Percentiles rank a stretch among this genome's conserved stretches.
Conservation (phyloP, 2,329 filamentous ascomycete species). For the Botryotinia globosa region DNA sequence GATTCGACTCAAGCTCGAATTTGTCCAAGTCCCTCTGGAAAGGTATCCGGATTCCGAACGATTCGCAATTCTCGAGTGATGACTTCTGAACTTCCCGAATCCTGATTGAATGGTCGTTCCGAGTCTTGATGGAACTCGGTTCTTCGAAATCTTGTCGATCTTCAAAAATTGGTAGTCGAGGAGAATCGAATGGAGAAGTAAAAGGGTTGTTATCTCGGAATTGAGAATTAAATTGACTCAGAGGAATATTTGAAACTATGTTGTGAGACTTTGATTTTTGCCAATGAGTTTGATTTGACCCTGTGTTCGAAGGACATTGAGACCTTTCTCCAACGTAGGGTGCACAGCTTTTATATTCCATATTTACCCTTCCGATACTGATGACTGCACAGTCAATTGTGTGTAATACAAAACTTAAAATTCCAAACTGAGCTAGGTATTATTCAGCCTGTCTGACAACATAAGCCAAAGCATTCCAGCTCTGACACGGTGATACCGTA, state of each 20-base stretch:
- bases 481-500: conserved; percentile 11
- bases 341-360: conserved; percentile 19
- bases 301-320: conserved; percentile 7
- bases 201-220: conserved; percentile 12
- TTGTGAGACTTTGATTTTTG: conserved; percentile 8
- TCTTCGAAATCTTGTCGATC: not conserved
- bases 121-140: not conserved
- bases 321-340: conserved; percentile 17
- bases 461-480: conserved; percentile 10
- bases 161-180: not conserved
- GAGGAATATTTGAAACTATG: conserved; percentile 15
- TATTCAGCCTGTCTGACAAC: conserved; percentile 16
- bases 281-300: conserved; percentile 11
- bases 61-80: not conserved
- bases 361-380: conserved; percentile 15
- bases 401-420: not conserved
- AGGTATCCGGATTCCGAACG: not conserved
- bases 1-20: not conserved
- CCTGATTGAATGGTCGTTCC: not conserved
- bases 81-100: not conserved
- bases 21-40: not conserved
- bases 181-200: not conserved
- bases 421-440: not conserved
- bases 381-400: not conserved
- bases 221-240: conserved; percentile 14